Evolutionary conservation across 1,139 yeast genomes (phyloP).

Genomic region (Suhomyces anneliseae): DNA sequence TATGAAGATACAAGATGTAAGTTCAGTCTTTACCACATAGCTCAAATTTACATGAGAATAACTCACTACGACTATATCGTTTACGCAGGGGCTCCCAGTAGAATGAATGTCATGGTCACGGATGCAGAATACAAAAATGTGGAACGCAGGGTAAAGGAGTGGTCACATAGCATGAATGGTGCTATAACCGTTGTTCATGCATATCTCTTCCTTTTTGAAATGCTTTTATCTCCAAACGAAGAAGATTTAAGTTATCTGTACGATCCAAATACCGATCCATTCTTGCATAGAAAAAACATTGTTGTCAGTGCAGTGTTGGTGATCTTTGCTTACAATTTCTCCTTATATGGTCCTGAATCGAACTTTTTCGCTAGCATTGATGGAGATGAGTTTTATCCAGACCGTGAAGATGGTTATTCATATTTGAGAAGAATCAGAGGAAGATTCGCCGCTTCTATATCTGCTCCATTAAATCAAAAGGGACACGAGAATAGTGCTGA

Average conservation of each 20-base stretch:
- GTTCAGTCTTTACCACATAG: slow-evolving; percentile 25
- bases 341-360: slow-evolving; percentile 56
- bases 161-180: slow-evolving; percentile 13
- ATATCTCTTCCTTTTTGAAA: slow-evolving; percentile 16
- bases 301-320: slow-evolving; percentile 53
- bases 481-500: slow-evolving; percentile 4
- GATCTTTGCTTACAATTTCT: slow-evolving; percentile 59
- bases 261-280: slow-evolving; percentile 53
- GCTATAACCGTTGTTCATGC: slow-evolving; percentile 14
- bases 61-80: slow-evolving; percentile 17
- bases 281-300: slow-evolving; percentile 56
- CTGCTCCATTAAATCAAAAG: slow-evolving; percentile 21
- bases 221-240: slow-evolving; percentile 17
- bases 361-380: slow-evolving; percentile 20
- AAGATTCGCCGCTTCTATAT: slow-evolving; percentile 28
- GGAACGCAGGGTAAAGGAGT: slow-evolving; percentile 11
- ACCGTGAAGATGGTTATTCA: slow-evolving; percentile 39
- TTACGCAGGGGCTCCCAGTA: slow-evolving; percentile 17
- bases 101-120: slow-evolving; percentile 16
- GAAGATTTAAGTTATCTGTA: slow-evolving; percentile 33
- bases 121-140: slow-evolving; percentile 13
- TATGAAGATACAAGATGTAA: slow-evolving; percentile 46
- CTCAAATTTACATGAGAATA: slow-evolving; percentile 16
- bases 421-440: slow-evolving; percentile 36
- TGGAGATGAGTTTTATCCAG: slow-evolving; percentile 20